phyloP scores from a whole-genome alignment of 495 filamentous ascomycete genomes.

The Xeromyces bisporus region DNA sequence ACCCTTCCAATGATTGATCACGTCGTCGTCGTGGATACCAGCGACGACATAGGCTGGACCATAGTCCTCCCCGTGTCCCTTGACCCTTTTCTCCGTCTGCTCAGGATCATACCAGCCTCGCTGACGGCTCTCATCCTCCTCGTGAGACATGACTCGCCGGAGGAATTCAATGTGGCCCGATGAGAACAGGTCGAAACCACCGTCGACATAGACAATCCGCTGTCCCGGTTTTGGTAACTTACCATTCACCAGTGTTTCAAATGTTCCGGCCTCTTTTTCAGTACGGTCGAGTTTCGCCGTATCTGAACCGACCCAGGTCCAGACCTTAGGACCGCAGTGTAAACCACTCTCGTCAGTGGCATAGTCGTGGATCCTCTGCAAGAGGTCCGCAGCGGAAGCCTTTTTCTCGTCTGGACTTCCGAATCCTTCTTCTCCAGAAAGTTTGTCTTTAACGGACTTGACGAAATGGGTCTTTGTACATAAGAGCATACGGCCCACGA shows the following conservation, averaged over 20 bases:
- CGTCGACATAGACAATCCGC: slow-evolving; percentile 83
- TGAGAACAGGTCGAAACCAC: slow-evolving; percentile 93
- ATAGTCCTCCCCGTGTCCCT: slow-evolving; percentile 50
- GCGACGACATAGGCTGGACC: slow-evolving; percentile 70
- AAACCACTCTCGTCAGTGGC: slow-evolving; percentile 68
- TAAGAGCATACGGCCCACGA: slow-evolving; percentile 91
- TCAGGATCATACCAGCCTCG: slow-evolving; percentile 59
- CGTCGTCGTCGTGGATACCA: slow-evolving; percentile 83
- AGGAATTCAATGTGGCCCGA: slow-evolving; percentile 94
- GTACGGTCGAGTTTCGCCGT: slow-evolving; percentile 33
- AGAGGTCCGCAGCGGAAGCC: slow-evolving; percentile 41
- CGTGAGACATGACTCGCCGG: slow-evolving; percentile 48
- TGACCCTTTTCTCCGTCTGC: slow-evolving; percentile 39
- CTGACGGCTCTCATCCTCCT: slow-evolving; percentile 45
- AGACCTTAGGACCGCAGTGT: slow-evolving; percentile 56
- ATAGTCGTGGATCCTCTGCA: slow-evolving; percentile 61
- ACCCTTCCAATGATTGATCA: slow-evolving; percentile 90
- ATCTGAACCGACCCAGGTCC: slow-evolving; percentile 50
- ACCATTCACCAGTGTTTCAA: slow-evolving; percentile 48
- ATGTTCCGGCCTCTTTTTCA: slow-evolving; percentile 37
- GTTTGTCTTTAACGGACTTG: slow-evolving; percentile 45
- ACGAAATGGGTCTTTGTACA: slow-evolving; percentile 85
- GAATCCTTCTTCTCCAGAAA: slow-evolving; percentile 55
- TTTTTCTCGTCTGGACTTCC: slow-evolving; percentile 49
- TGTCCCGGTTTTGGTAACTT: slow-evolving; percentile 53